Base-by-base conservation (phyloP, 1,284 basidiomycete genomes). In the Apiotrichum veenhuisii region DNA sequence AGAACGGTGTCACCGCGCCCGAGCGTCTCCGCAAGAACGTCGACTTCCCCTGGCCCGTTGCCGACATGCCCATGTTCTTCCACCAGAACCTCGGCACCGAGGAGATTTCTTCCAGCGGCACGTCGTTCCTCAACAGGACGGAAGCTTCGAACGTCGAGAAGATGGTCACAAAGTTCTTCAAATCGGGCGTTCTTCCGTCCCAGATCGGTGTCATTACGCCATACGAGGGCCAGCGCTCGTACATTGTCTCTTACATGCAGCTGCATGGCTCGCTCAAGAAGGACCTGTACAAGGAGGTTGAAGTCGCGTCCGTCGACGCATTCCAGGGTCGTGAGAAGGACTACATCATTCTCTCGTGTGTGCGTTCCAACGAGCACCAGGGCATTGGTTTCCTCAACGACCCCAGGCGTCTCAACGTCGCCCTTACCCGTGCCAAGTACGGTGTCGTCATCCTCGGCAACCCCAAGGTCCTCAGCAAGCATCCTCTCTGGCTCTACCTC, bases 261-360 rank as follows among this genome's bases (percentile, higher is more conserved):
- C 89, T 95, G 80, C 96, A 96, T 73, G 96, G 96, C 27, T 88
- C 91, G 27, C 82, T 98, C 60, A 97, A 97, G 84, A 98, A 98
- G 80, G 96, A 99, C 65, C 78, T 98, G 14, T 99, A 99, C 82
- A 98, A 98, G 80, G 94, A 98, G 69, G 93, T 99, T 46, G 96
- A 99, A 74, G 96, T 99, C 41, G 96, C 96, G 15, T 92, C 89
- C 69, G 96, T 99, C 50, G 96, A 99, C 75, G 96, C 96, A 2
- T 99, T 98, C 84, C 96, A 99, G 75, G 96, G 96, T 34, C 86
- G 96, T 72, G 96, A 99, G 80, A 98, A 98, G 82, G 96, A 99
- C 76, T 98, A 98, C 71, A 98, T 99, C 76, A 98, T 99, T 68
- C 83, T 99, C 52, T 93, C 89, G 73, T 98, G 96, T 74, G 96